A percentile compares a stretch with the other conserved stretches of the same genome.
phyloP scores from a whole-genome alignment of 2,329 filamentous ascomycete genomes.

The Trichoderma hamatum region DNA sequence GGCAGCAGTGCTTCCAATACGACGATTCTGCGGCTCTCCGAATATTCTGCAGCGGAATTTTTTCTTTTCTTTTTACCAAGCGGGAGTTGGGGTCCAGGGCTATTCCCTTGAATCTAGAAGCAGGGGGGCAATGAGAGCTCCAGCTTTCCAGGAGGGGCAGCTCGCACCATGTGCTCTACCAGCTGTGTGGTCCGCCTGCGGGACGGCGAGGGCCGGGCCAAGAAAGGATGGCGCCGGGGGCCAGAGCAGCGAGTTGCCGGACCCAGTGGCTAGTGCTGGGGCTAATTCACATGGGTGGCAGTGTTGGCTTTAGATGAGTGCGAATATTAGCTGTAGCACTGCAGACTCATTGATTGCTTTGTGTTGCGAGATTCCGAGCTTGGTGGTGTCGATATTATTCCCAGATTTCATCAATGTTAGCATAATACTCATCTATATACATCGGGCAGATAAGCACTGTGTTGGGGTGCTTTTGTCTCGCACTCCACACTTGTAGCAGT shows the following conservation, averaged over 20 bases:
- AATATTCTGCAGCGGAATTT: background rate
- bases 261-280: background rate
- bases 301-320: background rate
- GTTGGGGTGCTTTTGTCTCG: background rate
- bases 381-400: background rate
- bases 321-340: background rate
- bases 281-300: background rate
- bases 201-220: constrained; percentile 19
- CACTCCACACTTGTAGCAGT: no score
- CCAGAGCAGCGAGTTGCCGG: background rate
- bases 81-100: background rate
- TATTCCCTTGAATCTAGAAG: background rate
- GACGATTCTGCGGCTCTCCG: background rate
- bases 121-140: background rate
- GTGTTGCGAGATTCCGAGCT: background rate
- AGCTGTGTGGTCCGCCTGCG: background rate
- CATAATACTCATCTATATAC: background rate
- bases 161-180: background rate
- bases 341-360: background rate
- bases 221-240: background rate
- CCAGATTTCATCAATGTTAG: accelerated
- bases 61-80: background rate
- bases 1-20: background rate
- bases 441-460: background rate
- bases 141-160: constrained; percentile 8